Conservation (phyloP, 352 stramenopile species). For the Halophytophthora batemanensis region DNA sequence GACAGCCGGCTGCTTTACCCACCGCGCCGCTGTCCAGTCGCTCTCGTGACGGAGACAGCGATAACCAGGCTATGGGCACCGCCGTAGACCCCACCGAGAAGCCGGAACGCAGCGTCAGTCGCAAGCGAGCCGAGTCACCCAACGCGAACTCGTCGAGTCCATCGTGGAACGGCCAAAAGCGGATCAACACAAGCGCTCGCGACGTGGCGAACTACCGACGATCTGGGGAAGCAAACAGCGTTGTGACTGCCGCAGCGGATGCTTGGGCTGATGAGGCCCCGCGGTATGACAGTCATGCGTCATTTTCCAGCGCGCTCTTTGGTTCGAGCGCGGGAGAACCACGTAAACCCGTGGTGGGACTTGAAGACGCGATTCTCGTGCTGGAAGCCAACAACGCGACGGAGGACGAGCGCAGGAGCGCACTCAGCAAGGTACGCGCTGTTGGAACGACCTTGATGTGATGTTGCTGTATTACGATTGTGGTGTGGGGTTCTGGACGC, state of each 20-base stretch:
- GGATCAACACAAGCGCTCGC: conserved; percentile 30
- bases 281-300: neutral
- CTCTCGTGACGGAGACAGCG: conserved; percentile 18
- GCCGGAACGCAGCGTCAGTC: conserved; percentile 25
- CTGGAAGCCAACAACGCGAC: conserved; percentile 50
- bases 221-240: neutral
- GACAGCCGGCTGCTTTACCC: conserved; percentile 5
- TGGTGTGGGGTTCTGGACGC: neutral
- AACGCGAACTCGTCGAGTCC: conserved; percentile 36
- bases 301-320: conserved; percentile 8
- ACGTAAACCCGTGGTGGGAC: conserved; percentile 15
- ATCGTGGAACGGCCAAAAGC: conserved; percentile 40
- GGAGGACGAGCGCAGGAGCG: conserved; percentile 31
- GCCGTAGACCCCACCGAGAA: conserved; percentile 4
- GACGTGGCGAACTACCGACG: conserved; percentile 1
- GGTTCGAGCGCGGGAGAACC: neutral
- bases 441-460: neutral
- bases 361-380: conserved; percentile 43
- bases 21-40: conserved; percentile 7
- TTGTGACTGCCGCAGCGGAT: neutral
- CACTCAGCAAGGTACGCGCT: conserved; percentile 45
- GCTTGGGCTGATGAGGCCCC: neutral
- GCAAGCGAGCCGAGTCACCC: conserved; percentile 51
- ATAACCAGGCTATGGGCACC: conserved; percentile 15
- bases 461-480: neutral